Base-by-base conservation (phyloP, 2,329 filamentous ascomycete genomes). In the Leptographium wingfieldii region DNA sequence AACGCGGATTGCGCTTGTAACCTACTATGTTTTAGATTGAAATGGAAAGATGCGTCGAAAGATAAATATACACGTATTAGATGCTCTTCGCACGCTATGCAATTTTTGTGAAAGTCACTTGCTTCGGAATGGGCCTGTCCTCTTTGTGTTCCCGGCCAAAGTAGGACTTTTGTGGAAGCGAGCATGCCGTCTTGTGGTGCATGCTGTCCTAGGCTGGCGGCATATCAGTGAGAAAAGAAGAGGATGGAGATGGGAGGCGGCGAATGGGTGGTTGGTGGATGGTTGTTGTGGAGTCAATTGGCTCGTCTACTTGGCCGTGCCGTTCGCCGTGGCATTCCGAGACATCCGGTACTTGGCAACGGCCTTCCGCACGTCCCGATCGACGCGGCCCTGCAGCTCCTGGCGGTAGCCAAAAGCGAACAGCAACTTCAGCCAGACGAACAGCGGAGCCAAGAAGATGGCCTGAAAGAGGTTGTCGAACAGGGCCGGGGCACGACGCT, bases 361-460 rank as follows among this genome's bases (percentile, higher is more conserved):
- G 70, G 96, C 90, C 66, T 82, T 77, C 69, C 85, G 74, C 3
- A 96, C 89, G 46, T 81, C 84, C 70, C 85, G 84, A 63, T 92
- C 84, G 53, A 97, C 83, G 57, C 92, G 84, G 62, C 81, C 80
- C 75, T 92, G 90, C 66, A 99, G 77, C 72, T 95, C 91, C 1
- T 86, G 88, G 62, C 94, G 83, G 73, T 97, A 99, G 56, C 94
- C 94, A 57, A 95, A 82, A 68, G 80, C 84, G 77, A 99, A 99
- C 31, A 99, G 79, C 29, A 95, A 75, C 76, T 97, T 92, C 67
- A 99, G 87, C 89, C 94, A 99, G 61, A 97, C 92, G 67, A 97
- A 99, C 68, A 99, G 87, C 10, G 94, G 94, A 0, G 94, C 94
- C 29, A 97, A 79, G 69, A 97, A 92, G 64, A 97, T 73, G 33